These are phyloP conservation scores for Cairneyella variabilis DNA, from an alignment of 495 filamentous ascomycete genomes.

Conservation along the genomic window DNA sequence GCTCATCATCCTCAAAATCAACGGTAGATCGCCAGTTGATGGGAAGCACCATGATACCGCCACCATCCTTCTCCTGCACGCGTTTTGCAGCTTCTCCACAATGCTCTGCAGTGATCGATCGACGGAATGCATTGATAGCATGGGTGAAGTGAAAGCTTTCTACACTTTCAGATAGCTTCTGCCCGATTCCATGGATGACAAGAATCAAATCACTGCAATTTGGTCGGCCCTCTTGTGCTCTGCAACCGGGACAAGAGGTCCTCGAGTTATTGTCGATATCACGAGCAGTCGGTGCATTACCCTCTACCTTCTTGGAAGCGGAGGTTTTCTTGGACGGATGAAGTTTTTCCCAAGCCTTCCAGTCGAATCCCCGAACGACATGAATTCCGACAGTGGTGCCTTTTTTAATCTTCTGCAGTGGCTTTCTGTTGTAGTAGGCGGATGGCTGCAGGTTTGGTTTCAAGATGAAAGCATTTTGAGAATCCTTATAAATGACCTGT, in stretches of 20 bases:
- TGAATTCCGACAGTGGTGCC: conserved; percentile 77
- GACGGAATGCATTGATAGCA: conserved; percentile 86
- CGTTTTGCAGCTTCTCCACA: conserved; percentile 67
- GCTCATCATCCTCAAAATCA: conserved; percentile 73
- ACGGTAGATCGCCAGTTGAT: conserved; percentile 87
- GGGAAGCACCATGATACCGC: conserved; percentile 53
- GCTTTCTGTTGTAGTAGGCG: conserved; percentile 69
- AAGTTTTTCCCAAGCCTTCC: conserved; percentile 68
- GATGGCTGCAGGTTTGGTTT: conserved; percentile 78
- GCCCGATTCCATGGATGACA: conserved; percentile 92
- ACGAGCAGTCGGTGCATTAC: conserved; percentile 36
- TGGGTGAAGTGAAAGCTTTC: conserved; percentile 98
- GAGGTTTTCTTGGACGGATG: conserved; percentile 57
- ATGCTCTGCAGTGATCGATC: conserved; percentile 81
- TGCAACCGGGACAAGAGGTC: conserved; percentile 36
- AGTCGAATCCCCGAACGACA: conserved; percentile 83
- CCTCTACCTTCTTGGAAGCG: conserved; percentile 44
- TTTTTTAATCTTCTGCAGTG: conserved; percentile 80
- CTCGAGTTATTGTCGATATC: conserved; percentile 24
- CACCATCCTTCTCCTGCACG: conserved; percentile 63
- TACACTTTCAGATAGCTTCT: conserved; percentile 92
- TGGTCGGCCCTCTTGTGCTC: conserved; percentile 59
- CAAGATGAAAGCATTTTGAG: conserved; percentile 69
- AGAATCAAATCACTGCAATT: conserved; percentile 83
- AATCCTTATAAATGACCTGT: conserved; percentile 80